phyloP scores from a whole-genome alignment of 2,329 filamentous ascomycete genomes.

The Calonectria hongkongensis region DNA sequence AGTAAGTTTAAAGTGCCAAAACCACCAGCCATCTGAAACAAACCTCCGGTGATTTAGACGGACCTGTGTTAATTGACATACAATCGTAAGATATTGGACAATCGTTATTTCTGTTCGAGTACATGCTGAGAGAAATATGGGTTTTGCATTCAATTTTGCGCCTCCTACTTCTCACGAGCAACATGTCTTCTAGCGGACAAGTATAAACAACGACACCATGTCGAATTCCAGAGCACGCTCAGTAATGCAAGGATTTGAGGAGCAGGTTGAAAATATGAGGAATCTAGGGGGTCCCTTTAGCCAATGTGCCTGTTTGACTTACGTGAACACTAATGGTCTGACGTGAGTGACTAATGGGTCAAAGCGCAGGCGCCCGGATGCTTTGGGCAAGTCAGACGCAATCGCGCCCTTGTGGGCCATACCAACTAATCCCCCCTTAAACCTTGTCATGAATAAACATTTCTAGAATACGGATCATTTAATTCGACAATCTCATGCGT shows the following conservation, averaged over 20 bases:
- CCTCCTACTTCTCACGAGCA: too few species aligned
- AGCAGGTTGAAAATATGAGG: neutral
- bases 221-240: neutral
- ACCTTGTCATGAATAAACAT: neutral
- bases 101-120: neutral
- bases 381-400: neutral
- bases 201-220: too few species aligned
- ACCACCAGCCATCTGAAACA: neutral
- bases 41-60: neutral
- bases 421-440: neutral
- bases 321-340: neutral
- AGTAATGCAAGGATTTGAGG: too few species aligned
- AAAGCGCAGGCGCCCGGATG: neutral
- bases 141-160: too few species aligned
- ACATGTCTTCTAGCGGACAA: too few species aligned
- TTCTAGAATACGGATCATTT: neutral
- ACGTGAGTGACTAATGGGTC: conserved; percentile 11
- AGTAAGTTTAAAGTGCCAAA: neutral
- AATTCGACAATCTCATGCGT: neutral
- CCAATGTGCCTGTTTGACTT: neutral
- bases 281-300: neutral
- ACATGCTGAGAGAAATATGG: too few species aligned
- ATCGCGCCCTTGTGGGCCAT: neutral
- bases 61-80: neutral
- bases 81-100: neutral